Base-by-base conservation (phyloP, 1,139 yeast species). In the Geotrichum carabidarum region DNA sequence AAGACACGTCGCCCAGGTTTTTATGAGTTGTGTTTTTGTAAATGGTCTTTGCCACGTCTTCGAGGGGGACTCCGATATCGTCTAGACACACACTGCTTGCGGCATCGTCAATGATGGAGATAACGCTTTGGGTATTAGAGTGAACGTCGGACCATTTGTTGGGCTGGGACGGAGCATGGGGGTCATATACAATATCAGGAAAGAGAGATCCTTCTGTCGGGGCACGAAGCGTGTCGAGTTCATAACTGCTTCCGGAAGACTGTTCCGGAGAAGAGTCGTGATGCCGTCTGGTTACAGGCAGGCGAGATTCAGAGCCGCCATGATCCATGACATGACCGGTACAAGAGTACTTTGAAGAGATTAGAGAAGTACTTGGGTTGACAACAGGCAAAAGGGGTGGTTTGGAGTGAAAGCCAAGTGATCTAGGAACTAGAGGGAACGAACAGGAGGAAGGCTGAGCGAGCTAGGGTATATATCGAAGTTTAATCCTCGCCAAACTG, bases 51-150 rank as follows among this genome's bases (percentile, higher is more conserved):
- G 58, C 58, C 45, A 53, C 32, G 5, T 48, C 45, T 48, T 56
- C 58, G 35, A 44, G 52, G 18, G 51, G 58, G 40, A 51, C 65
- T 22, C 64, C 69, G 47, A 60, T 65, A 36, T 67, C 70, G 48
- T 69, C 73, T 9, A 69, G 64, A 56, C 71, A 67, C 9, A 69
- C 57, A 44, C 69, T 66, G 37, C 66, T 63, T 15, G 64, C 69
- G 7, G 69, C 70, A 44, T 68, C 71, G 52, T 67, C 66, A 8
- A 61, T 50, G 4, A 61, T 37, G 8, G 53, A 48, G 11, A 53
- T 49, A 9, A 50, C 50, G 32, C 49, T 48, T 11, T 50, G 42
- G 22, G 42, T 44, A 22, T 38, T 48, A 7, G 40, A 32, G 45
- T 40, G 52, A 32, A 35, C 52, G 34, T 46, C 49, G 17, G 38